Base-by-base conservation (phyloP, 495 filamentous ascomycete genomes). In the Lasiosphaeria miniovina region DNA sequence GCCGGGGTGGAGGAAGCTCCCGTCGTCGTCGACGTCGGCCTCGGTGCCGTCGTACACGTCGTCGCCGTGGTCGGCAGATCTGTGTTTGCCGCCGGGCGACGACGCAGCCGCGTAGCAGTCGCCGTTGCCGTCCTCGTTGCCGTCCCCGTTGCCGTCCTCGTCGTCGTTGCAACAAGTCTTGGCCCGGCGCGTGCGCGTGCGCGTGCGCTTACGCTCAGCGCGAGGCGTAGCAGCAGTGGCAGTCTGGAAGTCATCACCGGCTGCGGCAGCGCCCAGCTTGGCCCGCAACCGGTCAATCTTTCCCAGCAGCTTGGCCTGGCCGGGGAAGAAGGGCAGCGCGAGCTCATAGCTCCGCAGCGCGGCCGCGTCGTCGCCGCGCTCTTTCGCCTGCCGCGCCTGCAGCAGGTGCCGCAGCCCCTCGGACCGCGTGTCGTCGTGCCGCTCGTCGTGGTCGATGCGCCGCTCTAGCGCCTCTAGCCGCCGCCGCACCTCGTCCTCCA, bases 371-470 rank as follows among this genome's bases (percentile, higher is more conserved):
- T 97, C 90, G 0, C 91, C 91, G 1, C 87, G 80, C 33, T 87
- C 89, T 60, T 90, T 89, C 63, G 96, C 91, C 65, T 97, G 91
- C 62, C 94, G 91, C 0, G 91, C 94, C 84, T 96, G 93, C 14
- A 97, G 79, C 55, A 97, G 71, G 63, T 88, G 91, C 0, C 89
- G 90, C 15, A 97, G 69, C 0, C 93, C 93, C 60, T 96, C 89
- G 0, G 90, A 84, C 51, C 88, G 80, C 4, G 79, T 77, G 67
- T 93, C 89, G 49, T 14, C 83, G 78, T 54, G 14, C 33, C 11
- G 46, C 17, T 4, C 6, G 4, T 65, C 60, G 4, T 46, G 79
- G 31, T 94, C 88, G 36, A 98, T 88, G 31, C 87, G 88, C 61
- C 88, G 84, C 71, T 98, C 94, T 3, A 98, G 79, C 6, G 86